A percentile compares a stretch with the other conserved stretches of the same genome.
Conservation (phyloP, 352 stramenopile species). For the Phytophthora sp. region DNA sequence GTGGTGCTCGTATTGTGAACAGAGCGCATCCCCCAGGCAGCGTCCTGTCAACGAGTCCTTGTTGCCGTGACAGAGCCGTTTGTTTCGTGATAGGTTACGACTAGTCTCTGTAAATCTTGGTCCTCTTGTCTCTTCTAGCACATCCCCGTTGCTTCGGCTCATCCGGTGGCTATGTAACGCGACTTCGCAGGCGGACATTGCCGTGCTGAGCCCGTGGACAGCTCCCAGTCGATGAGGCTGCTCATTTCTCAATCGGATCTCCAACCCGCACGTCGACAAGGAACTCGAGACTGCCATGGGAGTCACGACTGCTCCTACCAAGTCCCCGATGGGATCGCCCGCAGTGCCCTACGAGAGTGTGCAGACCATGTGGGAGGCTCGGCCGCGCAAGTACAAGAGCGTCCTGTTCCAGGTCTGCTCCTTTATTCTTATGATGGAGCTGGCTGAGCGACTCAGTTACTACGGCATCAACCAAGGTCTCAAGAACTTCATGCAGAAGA, state of each 20-base stretch:
- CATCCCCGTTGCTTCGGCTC: slow-evolving; percentile 1
- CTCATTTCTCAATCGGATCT: slow-evolving; percentile 15
- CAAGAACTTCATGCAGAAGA: slow-evolving; percentile 64
- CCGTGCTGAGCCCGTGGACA: slow-evolving; percentile 7
- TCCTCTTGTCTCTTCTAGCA: slow-evolving; percentile 10
- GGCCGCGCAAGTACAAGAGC: slow-evolving; percentile 58
- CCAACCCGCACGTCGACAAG: slow-evolving; percentile 1
- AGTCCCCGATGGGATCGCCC: slow-evolving; percentile 22
- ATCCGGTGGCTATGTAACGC: slow-evolving; percentile 7
- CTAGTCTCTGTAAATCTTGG: slow-evolving; percentile 26
- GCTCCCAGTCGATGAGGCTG: background rate
- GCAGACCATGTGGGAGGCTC: slow-evolving; percentile 43
- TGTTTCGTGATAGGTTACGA: slow-evolving; percentile 18
- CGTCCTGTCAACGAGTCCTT: slow-evolving; percentile 1
- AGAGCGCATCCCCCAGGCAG: background rate
- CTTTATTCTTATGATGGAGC: slow-evolving; percentile 72
- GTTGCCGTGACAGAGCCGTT: slow-evolving; percentile 11
- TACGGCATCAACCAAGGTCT: slow-evolving; percentile 64
- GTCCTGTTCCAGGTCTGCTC: slow-evolving; percentile 59
- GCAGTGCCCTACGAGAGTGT: slow-evolving; percentile 13
- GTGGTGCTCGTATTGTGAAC: background rate
- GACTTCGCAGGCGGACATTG: slow-evolving; percentile 1
- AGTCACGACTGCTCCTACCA: slow-evolving; percentile 10
- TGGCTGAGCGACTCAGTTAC: slow-evolving; percentile 65
- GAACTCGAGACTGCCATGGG: background rate